Evolutionary conservation across 1,284 basidiomycete genomes (phyloP).

Genomic region (Pyrrhoderma noxium): DNA sequence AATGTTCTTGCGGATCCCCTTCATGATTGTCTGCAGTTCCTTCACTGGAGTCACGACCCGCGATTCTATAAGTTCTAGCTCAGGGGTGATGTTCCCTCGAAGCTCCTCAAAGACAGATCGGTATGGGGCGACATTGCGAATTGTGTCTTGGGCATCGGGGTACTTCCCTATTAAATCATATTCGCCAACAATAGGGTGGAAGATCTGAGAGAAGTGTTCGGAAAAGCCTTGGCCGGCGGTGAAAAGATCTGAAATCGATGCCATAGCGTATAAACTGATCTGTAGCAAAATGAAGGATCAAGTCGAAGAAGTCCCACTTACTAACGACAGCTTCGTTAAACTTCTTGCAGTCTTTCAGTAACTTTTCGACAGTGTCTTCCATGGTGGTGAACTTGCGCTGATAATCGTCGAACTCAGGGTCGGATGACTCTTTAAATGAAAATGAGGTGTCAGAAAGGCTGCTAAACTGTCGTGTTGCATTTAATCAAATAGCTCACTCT

Average conservation of each 20-base stretch:
- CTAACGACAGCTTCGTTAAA: conserved; percentile 81
- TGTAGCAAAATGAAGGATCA: conserved; percentile 6
- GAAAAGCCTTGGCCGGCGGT: conserved; percentile 73
- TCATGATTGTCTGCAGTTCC: conserved; percentile 83
- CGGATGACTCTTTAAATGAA: conserved; percentile 59
- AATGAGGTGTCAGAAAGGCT: conserved; percentile 8
- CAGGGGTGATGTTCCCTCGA: conserved; percentile 72
- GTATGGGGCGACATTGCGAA: conserved; percentile 72
- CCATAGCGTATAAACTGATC: conserved; percentile 2
- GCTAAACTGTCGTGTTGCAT: not conserved
- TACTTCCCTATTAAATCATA: conserved; percentile 75
- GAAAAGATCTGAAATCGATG: conserved; percentile 57
- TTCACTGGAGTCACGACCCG: conserved; percentile 82
- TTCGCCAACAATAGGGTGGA: conserved; percentile 78
- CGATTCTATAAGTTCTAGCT: conserved; percentile 92
- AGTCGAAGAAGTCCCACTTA: conserved; percentile 32
- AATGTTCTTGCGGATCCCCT: conserved; percentile 88
- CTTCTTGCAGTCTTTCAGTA: conserved; percentile 85
- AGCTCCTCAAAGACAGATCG: conserved; percentile 79
- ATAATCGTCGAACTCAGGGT: conserved; percentile 84
- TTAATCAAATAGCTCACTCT: conserved; percentile 53
- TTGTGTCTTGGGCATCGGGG: conserved; percentile 72
- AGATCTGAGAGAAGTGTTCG: conserved; percentile 69
- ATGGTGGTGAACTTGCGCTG: conserved; percentile 71
- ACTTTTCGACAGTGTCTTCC: conserved; percentile 81